phyloP scores from a whole-genome alignment of 2,329 filamentous ascomycete species.

The Fusarium continuum region DNA sequence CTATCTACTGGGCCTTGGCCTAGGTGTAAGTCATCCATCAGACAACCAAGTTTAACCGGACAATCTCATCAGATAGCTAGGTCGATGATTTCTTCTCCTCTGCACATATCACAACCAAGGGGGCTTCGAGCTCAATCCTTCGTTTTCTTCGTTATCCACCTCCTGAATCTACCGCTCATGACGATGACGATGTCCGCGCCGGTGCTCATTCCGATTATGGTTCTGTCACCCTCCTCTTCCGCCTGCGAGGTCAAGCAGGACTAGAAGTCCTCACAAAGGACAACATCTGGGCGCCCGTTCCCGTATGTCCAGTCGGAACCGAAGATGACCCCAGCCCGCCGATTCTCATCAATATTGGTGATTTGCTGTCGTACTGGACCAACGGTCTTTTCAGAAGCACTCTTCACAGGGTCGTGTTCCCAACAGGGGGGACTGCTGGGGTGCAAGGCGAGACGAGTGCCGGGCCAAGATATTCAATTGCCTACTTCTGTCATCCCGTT shows the following conservation, averaged over 20 bases:
- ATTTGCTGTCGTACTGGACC: conserved; percentile 86
- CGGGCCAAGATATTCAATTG: conserved; percentile 70
- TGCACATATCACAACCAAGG: conserved; percentile 57
- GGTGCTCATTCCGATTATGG: conserved; percentile 93
- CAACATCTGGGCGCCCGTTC: conserved; percentile 68
- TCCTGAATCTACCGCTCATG: conserved; percentile 53
- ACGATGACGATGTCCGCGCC: conserved; percentile 75
- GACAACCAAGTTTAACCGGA: background rate
- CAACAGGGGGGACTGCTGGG: conserved; percentile 37
- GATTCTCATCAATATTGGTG: conserved; percentile 81
- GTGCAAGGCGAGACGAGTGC: conserved; percentile 57
- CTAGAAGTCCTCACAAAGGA: conserved; percentile 78
- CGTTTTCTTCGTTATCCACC: conserved; percentile 79
- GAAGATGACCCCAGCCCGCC: conserved; percentile 70
- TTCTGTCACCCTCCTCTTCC: conserved; percentile 80
- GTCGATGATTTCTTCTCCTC: conserved; percentile 64
- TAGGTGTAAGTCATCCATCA: conserved; percentile 61
- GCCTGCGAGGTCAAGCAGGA: conserved; percentile 83
- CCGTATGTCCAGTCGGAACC: conserved; percentile 70
- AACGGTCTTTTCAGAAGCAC: conserved; percentile 87
- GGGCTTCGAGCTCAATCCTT: conserved; percentile 67
- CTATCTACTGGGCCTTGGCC: conserved; percentile 78
- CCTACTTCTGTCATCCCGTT: conserved; percentile 74
- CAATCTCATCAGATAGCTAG: conserved; percentile 36
- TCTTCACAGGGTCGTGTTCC: conserved; percentile 86